Conservation (phyloP, 2,329 filamentous ascomycete species). For the Monilinia polystroma region DNA sequence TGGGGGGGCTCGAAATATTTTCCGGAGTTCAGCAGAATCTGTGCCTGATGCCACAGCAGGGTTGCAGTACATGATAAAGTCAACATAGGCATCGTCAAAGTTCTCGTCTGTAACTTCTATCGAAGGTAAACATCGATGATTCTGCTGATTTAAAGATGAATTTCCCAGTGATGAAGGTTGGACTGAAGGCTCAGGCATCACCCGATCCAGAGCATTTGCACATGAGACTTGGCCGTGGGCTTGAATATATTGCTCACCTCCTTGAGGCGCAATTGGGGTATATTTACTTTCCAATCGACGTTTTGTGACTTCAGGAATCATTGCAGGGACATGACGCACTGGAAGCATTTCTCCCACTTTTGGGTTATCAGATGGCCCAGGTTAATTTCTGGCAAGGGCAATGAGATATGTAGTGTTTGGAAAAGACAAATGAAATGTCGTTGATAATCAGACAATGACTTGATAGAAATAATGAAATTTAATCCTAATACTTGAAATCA, state of each 20-base stretch:
- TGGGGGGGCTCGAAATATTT: slow-evolving; percentile 75
- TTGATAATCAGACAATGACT: slow-evolving; percentile 2
- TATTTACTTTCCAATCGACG: slow-evolving; percentile 31
- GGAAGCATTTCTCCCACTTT: slow-evolving; percentile 25
- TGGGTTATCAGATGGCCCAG: slow-evolving; percentile 1
- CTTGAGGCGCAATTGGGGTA: slow-evolving; percentile 25
- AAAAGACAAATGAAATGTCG: neutral
- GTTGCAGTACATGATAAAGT: slow-evolving; percentile 89
- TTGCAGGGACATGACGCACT: slow-evolving; percentile 21
- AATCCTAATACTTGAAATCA: slow-evolving; percentile 3
- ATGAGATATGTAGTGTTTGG: neutral
- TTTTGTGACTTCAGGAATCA: slow-evolving; percentile 31
- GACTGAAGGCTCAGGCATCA: slow-evolving; percentile 23
- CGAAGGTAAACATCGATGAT: slow-evolving; percentile 54
- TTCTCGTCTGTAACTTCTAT: slow-evolving; percentile 65
- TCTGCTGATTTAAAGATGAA: slow-evolving; percentile 15
- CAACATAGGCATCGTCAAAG: slow-evolving; percentile 79
- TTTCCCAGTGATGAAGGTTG: slow-evolving; percentile 17
- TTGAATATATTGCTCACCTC: slow-evolving; percentile 23
- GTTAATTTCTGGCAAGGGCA: neutral
- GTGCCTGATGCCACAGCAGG: slow-evolving; percentile 69
- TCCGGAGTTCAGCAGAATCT: slow-evolving; percentile 69
- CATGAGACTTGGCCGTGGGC: slow-evolving; percentile 22
- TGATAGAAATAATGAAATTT: slow-evolving; percentile 13
- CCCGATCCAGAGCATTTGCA: slow-evolving; percentile 24